Evolutionary conservation across 805 yeast genomes (phyloP), one percentile per base, ranked within the genome.

Genomic region (Wickerhamiella azymoides): DNA sequence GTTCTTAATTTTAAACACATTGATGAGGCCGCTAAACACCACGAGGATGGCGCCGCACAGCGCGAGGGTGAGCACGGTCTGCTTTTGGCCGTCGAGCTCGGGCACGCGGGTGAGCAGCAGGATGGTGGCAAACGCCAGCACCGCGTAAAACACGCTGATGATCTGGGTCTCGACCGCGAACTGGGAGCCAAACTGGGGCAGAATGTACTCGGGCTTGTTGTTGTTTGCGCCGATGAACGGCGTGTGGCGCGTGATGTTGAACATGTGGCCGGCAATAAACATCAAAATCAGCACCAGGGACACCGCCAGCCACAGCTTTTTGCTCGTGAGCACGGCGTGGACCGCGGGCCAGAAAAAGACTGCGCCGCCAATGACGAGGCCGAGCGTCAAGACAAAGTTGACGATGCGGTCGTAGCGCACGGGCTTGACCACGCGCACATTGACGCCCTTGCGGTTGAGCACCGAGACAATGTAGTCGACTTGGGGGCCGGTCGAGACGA

Each of bases 251-350:
- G 92, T 92, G 53, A 75, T 73, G 62, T 85, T 88, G 72, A 77
- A 92, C 98, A 92, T 92, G 65, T 86, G 82, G 14, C 98, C 98
- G 7, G 89, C 70, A 40, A 74, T 77, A 69, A 88, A 83, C 54
- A 86, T 65, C 49, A 88, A 66, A 32, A 84, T 72, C 16, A 73
- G 54, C 47, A 81, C 66, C n/a, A 83, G 67, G 2, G 83, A 71
- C 10, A 73, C 39, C 1, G 77, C 73, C 38, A 83, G 80, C 96
- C 97, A 92, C 35, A 83, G 57, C 41, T 72, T 64, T 54, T 71
- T 78, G 36, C 76, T 72, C 21, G 66, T 62, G 10, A 77, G 39
- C 5, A 83, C 41, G 13, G 61, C 51, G 2, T 53, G 35, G 13
- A 79, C 61, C 19, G 67, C 57, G 6, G 52, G 50, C 48, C 64